Evolutionary conservation across 345 rosid species (phyloP).

Genomic region (Eucalyptus tenuipes): DNA sequence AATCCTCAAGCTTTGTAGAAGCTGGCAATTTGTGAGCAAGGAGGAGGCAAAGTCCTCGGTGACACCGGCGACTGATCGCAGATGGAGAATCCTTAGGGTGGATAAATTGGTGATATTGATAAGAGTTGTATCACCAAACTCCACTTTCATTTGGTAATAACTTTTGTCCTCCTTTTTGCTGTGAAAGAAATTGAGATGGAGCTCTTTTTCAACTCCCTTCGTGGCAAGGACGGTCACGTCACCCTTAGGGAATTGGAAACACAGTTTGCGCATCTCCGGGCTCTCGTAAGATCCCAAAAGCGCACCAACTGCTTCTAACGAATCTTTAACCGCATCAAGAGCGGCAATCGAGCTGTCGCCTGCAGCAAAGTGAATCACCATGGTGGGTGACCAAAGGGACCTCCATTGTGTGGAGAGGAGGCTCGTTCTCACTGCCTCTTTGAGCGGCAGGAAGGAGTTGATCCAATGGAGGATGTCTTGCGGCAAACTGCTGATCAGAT

Average conservation of each 20-base stretch:
- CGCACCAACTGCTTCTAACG: not conserved
- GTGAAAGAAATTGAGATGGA: not conserved
- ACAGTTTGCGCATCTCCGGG: not conserved
- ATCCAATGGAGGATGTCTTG: not conserved
- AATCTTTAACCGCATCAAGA: too few relatives aligned
- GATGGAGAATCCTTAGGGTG: not conserved
- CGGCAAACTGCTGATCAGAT: not conserved
- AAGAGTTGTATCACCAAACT: not conserved
- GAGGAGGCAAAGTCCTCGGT: not conserved
- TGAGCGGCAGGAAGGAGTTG: not conserved
- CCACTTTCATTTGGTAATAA: not conserved
- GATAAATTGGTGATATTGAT: not conserved
- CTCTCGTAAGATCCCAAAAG: not conserved
- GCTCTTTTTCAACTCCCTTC: constrained; percentile 1
- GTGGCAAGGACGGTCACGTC: not conserved
- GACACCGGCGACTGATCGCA: not conserved
- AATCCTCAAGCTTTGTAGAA: not conserved
- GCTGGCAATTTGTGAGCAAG: not conserved
- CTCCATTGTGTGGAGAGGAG: not conserved
- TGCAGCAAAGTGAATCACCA: not conserved
- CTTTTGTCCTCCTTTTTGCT: not conserved
- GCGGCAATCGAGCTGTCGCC: not conserved
- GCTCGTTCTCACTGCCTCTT: not conserved
- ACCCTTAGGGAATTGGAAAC: not conserved
- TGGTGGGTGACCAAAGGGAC: not conserved